Evolutionary conservation across 371 early-diverging fungal species (phyloP).

Genomic region (Mucor irregularis): DNA sequence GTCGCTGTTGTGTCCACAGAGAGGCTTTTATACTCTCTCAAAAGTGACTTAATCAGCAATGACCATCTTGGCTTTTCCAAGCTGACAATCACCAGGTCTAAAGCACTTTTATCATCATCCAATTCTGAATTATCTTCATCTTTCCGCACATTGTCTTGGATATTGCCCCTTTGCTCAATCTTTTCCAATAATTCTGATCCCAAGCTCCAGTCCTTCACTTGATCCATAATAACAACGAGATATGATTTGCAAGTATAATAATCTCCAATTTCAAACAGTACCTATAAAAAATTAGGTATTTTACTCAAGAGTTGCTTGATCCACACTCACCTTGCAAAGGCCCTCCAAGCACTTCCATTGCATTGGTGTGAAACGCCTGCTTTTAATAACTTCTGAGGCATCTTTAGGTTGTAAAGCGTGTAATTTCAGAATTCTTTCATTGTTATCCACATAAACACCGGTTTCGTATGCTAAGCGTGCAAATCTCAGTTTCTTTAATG

Average conservation of each 20-base stretch:
- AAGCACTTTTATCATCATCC: neutral
- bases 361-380: conserved; percentile 30
- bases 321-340: conserved; percentile 50
- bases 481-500: conserved; percentile 37
- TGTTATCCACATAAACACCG: conserved; percentile 31
- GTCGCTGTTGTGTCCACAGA: neutral
- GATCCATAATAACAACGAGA: conserved; percentile 28
- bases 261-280: conserved; percentile 61
- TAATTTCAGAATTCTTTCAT: conserved; percentile 3
- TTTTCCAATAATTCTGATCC: neutral
- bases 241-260: conserved; percentile 44
- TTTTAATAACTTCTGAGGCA: conserved; percentile 6
- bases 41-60: neutral
- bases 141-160: neutral
- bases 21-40: conserved; percentile 15
- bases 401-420: conserved; percentile 6
- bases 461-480: conserved; percentile 55
- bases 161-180: neutral
- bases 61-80: conserved; percentile 12
- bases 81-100: neutral
- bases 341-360: conserved; percentile 64
- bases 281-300: conserved; percentile 42
- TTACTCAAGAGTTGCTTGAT: too few species aligned
- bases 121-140: neutral
- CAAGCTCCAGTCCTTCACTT: neutral